Base-by-base conservation (phyloP, 345 rosid genomes). In the Jatropha curcas region DNA sequence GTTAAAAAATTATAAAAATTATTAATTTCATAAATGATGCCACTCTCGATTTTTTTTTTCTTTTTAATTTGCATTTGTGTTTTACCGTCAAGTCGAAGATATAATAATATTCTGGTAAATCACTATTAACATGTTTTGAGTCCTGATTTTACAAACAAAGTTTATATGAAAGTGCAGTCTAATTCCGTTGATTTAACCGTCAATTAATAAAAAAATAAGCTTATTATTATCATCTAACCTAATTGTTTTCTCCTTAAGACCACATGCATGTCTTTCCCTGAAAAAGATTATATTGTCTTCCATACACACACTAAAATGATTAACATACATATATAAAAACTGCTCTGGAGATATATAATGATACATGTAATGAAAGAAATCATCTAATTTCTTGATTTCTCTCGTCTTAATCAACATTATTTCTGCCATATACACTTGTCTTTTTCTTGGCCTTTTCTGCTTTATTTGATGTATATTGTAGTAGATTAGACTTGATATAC, bases 291-390 rank as follows among this genome's bases (percentile, higher is more conserved):
- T 73, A 0, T 65, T 30, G 53, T 56, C 65, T 12, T 55, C 70
- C 57, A 20, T 9, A 17, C 4, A 4, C 3, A 37, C 63, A 55
- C 28, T 31, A 28, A 67, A 50, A 30, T 30, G 28, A 46, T 61
- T 61, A 61, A 45, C 2, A 45, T 3, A 3, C 13, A 17, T 14
- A 3, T 25, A 20, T 16, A 13, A 17, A 25, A 41, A 55, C 70
- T 73, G 52, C 53, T 51, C 27, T 72, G 46, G 55, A 65, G 70
- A 73, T 73, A 63, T 72, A 56, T 27, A 72, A 72, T 61, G 30
- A n/a, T n/a, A n/a, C n/a, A n/a, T n/a, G n/a, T n/a, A 63, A 37
- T 35, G 5, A 31, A 50, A 34, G 4, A 8, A 53, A 50, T 37
- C 28, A 14, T 51, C 39, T 10, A 27, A 65, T 20, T 67, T 48